Conservation (phyloP, 306 rosid genomes). For the Trifolium pratense region DNA sequence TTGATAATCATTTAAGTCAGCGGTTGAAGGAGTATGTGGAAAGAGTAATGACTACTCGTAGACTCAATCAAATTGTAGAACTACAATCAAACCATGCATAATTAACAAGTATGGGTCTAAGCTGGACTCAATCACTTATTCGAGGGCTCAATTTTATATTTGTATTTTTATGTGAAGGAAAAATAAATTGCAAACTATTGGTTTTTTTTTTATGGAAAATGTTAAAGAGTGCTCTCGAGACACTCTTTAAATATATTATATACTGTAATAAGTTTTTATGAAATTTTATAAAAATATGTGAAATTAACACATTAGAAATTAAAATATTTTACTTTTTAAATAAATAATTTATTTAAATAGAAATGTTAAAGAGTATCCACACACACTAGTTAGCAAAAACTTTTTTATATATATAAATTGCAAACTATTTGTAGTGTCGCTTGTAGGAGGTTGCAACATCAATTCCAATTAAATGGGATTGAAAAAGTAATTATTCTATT, state of each 20-base stretch:
- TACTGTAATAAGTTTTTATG: too few relatives aligned
- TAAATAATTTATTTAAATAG: too few relatives aligned
- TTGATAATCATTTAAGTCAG: conserved; percentile 40
- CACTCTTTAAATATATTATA: too few relatives aligned
- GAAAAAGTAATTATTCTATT: not conserved
- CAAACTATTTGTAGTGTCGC: conserved; percentile 23
- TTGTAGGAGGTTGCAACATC: conserved; percentile 34
- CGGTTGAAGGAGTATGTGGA: conserved; percentile 25
- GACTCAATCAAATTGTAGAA: conserved; percentile 22
- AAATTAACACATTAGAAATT: too few relatives aligned
- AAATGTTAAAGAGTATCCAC: too few relatives aligned
- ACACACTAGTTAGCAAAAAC: too few relatives aligned
- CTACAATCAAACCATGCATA: conserved; percentile 13
- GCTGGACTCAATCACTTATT: conserved; percentile 39
- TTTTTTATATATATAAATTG: too few relatives aligned
- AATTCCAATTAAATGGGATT: conserved; percentile 28
- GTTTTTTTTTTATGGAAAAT: too few relatives aligned
- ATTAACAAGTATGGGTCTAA: conserved; percentile 36
- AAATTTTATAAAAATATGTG: too few relatives aligned
- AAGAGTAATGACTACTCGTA: conserved; percentile 22
- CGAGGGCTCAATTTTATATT: too few relatives aligned
- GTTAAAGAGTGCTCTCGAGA: too few relatives aligned
- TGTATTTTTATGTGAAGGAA: not conserved
- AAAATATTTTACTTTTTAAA: too few relatives aligned
- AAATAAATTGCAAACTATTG: conserved; percentile 10